Evolutionary conservation across 306 rosid species (phyloP), one percentile per base, ranked within the genome.

Genomic region (Corylus avellana): DNA sequence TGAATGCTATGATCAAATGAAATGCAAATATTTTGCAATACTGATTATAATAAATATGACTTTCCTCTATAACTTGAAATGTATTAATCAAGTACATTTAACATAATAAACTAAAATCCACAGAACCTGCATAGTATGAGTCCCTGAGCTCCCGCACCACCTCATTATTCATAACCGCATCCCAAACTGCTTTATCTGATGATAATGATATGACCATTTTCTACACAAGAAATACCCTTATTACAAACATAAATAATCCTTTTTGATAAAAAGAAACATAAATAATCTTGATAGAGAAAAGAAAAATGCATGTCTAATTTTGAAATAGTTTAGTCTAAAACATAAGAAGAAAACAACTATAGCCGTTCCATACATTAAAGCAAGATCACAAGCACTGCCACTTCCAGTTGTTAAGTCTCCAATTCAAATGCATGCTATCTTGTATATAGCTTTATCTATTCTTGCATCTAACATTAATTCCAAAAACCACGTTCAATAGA

Each of bases 161-260:
- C 78, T 90, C 93, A 78, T 93, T 93, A 81, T 87, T 87, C 87
- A 89, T 63, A 71, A 93, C 88, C 42, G 97, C 97, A 42, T 93
- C 91, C 98, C 97, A 93, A 80, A 93, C 90, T 18, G 88, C 84
- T 81, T 53, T 84, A 81, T 93, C 98, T 2, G 92, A 79, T 29
- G 98, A 91, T 37, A 93, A 67, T 27, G 98, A 86, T 68, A 85
- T 78, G 73, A 93, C 97, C 89, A 91, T 91, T 84, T 75, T 93
- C 98, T 93, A 77, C 73, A 77, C 48, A 82, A 82, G 16, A 57
- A 72, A 20, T 20, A 61, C 8, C 17, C 8, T 70, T 32, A 12
- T 18, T 39, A 70, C 12, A 55, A 67, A 46, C 22, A 74, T 50
- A 42, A 11, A 68, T 25, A 27, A 67, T 35, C 49, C 35, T 32